Base-by-base conservation (phyloP, 768 basidiomycete species). In the Calocybe cyanea region DNA sequence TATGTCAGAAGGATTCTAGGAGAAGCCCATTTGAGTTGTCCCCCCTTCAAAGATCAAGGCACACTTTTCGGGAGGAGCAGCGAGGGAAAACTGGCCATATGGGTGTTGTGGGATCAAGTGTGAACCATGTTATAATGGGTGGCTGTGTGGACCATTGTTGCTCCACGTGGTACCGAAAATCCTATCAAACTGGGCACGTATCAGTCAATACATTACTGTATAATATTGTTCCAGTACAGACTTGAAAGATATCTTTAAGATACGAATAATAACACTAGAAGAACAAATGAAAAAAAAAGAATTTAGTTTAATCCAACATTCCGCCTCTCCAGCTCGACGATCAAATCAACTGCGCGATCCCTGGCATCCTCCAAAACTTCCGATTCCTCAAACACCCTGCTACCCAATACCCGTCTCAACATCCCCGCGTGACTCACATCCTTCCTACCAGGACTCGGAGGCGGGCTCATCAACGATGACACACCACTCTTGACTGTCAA, bases 291-390 rank as follows among this genome's bases (percentile, higher is more conserved):
- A 17, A 36, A 9, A 17, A 13, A 25, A 3, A 18, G 24, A 20
- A 28, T 30, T 44, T 28, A 51, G 19, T 40, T 30, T 48, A 57
- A 38, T 1, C 58, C 54, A 17, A 48, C 44, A 48, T 62, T 60
- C 53, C 51, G 59, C 52, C 70, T 62, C 57, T 73, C 73, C 21
- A 62, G 55, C 28, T 71, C 72, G 15, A 74, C 69, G 44, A 89
- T 70, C 70, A 83, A 69, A 65, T 91, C 88, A 38, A 88, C 85
- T 28, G 81, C 81, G n/a, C 73, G 65, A 62, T 90, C 88, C 46
- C 82, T 72, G 38, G 86, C 87, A 49, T 89, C 86, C 60, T 90
- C 87, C 43, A 89, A 60, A 20, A 62, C 59, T 25, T 53, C 55
- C 48, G 28, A 48, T 46, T 57, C 53, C 41, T 76, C 73, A 55